A percentile compares a stretch with the other conserved stretches of the same genome.
These are phyloP conservation scores for Hebeloma cylindrosporum DNA, from an alignment of 768 basidiomycete species.

Conservation along the genomic window DNA sequence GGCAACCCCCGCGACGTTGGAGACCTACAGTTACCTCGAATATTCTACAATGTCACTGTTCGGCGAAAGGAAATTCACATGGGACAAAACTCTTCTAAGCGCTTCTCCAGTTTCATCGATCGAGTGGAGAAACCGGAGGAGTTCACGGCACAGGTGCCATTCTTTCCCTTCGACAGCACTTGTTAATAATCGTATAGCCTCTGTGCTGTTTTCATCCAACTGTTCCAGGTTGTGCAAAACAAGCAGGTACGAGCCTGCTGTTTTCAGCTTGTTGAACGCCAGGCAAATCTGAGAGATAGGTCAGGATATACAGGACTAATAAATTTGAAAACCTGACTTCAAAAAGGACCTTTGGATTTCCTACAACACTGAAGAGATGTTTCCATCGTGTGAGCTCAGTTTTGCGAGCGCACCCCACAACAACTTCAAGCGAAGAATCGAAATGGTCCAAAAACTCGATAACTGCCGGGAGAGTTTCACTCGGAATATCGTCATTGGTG, in stretches of 20 bases:
- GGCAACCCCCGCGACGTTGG: too few relatives aligned
- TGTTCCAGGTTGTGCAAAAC: conserved; percentile 94
- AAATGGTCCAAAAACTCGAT: conserved; percentile 96
- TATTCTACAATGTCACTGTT: too few relatives aligned
- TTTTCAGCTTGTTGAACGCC: conserved; percentile 68
- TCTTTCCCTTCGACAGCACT: conserved; percentile 77
- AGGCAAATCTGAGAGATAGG: conserved; percentile 63
- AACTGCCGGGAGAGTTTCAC: conserved; percentile 57
- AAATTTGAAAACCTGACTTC: conserved; percentile 55
- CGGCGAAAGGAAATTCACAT: too few relatives aligned
- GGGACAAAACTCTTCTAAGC: conserved; percentile 62
- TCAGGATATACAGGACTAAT: conserved; percentile 1
- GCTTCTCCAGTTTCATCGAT: conserved; percentile 85
- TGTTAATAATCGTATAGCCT: conserved; percentile 78
- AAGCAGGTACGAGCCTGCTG: conserved; percentile 89
- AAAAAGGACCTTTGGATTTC: conserved; percentile 86
- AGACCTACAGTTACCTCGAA: too few relatives aligned
- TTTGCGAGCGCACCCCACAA: conserved; percentile 95
- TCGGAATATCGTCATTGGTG: conserved; percentile 22
- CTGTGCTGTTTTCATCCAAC: conserved; percentile 72
- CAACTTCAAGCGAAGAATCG: conserved; percentile 86
- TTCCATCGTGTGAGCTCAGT: conserved; percentile 93
- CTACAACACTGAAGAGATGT: conserved; percentile 85
- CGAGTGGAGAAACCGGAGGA: conserved; percentile 89
- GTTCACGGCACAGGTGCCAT: conserved; percentile 89